A percentile compares a stretch with the other conserved stretches of the same genome.
Conservation (phyloP, 1,284 basidiomycete species). For the Trichosporon faecale region DNA sequence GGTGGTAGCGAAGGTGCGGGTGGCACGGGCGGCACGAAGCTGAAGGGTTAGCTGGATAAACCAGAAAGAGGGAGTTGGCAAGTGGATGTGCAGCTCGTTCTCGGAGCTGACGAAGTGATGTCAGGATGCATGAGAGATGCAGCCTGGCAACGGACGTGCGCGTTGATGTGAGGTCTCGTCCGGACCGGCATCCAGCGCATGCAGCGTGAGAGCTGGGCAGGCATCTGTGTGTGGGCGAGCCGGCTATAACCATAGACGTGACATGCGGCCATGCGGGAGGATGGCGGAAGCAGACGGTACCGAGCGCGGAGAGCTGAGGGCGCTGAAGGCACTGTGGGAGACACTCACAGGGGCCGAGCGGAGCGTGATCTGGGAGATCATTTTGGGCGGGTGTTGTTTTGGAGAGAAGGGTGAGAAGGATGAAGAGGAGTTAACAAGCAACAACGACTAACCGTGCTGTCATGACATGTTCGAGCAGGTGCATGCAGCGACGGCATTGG, state of each 20-base stretch:
- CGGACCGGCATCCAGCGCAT: background rate
- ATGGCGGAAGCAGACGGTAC: slow-evolving; percentile 8
- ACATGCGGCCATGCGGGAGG: background rate
- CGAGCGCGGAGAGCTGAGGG: background rate
- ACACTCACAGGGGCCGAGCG: slow-evolving; percentile 9
- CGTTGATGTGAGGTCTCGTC: background rate
- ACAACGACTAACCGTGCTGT: slow-evolving; percentile 8
- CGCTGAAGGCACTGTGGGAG: background rate
- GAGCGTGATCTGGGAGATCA: slow-evolving; percentile 10
- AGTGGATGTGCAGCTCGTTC: background rate
- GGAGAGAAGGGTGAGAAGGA: background rate
- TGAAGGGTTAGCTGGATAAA: background rate
- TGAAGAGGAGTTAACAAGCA: slow-evolving; percentile 3
- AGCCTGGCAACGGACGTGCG: background rate
- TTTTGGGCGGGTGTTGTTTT: background rate
- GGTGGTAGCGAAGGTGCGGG: slow-evolving; percentile 31
- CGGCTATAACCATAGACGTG: slow-evolving; percentile 9
- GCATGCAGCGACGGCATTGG: slow-evolving; percentile 11
- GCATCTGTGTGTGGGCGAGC: background rate
- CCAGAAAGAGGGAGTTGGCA: background rate
- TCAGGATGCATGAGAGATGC: background rate
- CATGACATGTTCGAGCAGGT: background rate
- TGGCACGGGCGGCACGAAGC: slow-evolving; percentile 28
- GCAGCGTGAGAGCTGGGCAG: background rate
- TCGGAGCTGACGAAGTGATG: background rate